A percentile compares a stretch with the other conserved stretches of the same genome.
Evolutionary conservation across 2,329 filamentous ascomycete genomes (phyloP).

Genomic region (Ceratocystiopsis sp.): DNA sequence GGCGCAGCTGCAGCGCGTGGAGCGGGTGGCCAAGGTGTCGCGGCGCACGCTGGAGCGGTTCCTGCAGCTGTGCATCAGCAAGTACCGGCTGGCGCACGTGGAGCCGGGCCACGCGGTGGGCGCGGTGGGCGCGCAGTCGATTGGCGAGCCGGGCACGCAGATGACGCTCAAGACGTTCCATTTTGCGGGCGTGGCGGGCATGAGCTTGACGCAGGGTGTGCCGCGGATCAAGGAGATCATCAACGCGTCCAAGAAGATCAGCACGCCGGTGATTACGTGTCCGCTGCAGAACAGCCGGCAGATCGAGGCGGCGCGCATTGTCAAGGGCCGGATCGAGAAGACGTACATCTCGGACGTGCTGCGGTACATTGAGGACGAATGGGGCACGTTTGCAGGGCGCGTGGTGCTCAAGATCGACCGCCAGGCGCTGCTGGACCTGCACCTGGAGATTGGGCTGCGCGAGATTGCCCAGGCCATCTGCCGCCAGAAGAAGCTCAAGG

Average conservation of each 20-base stretch:
- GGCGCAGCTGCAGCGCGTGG: slow-evolving; percentile 27
- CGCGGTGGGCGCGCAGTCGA: slow-evolving; percentile 91
- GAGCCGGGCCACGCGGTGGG: slow-evolving; percentile 93
- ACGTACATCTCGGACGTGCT: slow-evolving; percentile 75
- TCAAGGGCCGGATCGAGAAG: slow-evolving; percentile 90
- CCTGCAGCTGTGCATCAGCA: slow-evolving; percentile 65
- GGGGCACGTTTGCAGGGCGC: slow-evolving; percentile 59
- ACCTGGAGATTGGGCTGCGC: slow-evolving; percentile 56
- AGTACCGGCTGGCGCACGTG: slow-evolving; percentile 80
- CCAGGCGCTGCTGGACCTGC: slow-evolving; percentile 60
- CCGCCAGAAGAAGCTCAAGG: slow-evolving; percentile 68
- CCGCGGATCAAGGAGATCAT: slow-evolving; percentile 99
- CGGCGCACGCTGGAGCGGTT: slow-evolving; percentile 56
- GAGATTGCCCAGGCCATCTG: slow-evolving; percentile 66
- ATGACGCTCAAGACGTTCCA: slow-evolving; percentile 99
- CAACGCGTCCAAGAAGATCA: slow-evolving; percentile 89
- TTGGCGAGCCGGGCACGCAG: slow-evolving; percentile 94
- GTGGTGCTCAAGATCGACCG: slow-evolving; percentile 71
- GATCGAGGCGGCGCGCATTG: slow-evolving; percentile 68
- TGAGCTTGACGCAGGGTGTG: slow-evolving; percentile 98
- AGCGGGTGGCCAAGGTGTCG: slow-evolving; percentile 74
- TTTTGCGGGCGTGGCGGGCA: slow-evolving; percentile 97
- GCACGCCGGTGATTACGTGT: slow-evolving; percentile 84
- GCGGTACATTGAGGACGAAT: slow-evolving; percentile 71
- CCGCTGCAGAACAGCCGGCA: slow-evolving; percentile 59